phyloP scores from a whole-genome alignment of 192 early-diverging fungal genomes.

The Rhizophagus prolifer region DNA sequence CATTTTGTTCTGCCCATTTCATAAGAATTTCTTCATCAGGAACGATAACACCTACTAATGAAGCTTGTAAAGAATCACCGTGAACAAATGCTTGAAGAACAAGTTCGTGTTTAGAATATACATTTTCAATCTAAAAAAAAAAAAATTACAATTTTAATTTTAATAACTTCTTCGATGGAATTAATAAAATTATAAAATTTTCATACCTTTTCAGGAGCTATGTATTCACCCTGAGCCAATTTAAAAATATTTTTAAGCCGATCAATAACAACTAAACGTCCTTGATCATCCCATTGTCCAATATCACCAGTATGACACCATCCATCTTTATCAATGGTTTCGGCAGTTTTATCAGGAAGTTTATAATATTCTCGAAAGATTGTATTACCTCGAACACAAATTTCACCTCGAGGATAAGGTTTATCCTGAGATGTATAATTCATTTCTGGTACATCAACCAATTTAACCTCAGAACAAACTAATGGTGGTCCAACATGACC shows the following conservation, averaged over 20 bases:
- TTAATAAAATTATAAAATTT: not conserved
- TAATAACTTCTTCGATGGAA: too few species aligned
- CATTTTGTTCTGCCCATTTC: conserved; percentile 37
- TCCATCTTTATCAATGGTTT: conserved; percentile 76
- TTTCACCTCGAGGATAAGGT: conserved; percentile 84
- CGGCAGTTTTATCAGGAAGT: conserved; percentile 77
- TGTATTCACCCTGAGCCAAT: conserved; percentile 78
- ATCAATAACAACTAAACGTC: conserved; percentile 70
- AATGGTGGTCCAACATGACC: conserved; percentile 72
- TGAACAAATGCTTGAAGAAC: conserved; percentile 54
- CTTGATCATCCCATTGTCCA: conserved; percentile 63
- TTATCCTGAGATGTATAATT: conserved; percentile 74
- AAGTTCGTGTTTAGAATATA: conserved; percentile 42
- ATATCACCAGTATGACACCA: conserved; percentile 90
- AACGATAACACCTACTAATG: conserved; percentile 51
- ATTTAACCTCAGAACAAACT: conserved; percentile 67
- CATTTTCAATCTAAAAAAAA: conserved; percentile 61
- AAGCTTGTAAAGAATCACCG: conserved; percentile 50
- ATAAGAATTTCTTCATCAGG: conserved; percentile 52
- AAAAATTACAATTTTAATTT: too few species aligned
- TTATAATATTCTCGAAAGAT: conserved; percentile 86
- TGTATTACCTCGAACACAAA: conserved; percentile 74
- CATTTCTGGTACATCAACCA: conserved; percentile 89
- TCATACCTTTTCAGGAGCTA: conserved; percentile 84
- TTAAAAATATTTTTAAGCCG: conserved; percentile 85